These are phyloP conservation scores for Cordyceps pruinosa DNA, from an alignment of 2,329 filamentous ascomycete genomes.

Conservation along the genomic window DNA sequence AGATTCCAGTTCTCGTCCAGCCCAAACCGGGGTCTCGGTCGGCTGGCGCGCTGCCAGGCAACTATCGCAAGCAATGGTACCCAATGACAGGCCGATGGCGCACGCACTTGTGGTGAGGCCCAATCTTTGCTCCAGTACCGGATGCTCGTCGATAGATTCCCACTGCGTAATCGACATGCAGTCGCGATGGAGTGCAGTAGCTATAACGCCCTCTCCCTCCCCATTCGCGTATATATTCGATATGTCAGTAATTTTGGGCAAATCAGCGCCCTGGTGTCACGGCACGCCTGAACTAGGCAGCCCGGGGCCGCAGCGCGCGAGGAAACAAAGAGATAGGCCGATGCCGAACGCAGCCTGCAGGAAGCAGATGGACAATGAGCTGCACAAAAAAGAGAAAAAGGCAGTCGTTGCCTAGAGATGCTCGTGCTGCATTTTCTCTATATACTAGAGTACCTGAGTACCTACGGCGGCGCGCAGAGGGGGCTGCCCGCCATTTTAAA, in stretches of 20 bases:
- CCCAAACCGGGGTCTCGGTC: neutral
- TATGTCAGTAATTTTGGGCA: neutral
- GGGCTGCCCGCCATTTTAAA: neutral
- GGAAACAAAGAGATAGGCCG: neutral
- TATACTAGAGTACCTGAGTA: neutral
- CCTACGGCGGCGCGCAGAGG: neutral
- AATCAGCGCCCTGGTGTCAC: neutral
- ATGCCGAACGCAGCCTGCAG: neutral
- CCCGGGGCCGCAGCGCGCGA: neutral
- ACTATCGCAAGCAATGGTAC: neutral
- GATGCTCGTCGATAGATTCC: neutral
- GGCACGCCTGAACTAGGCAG: neutral
- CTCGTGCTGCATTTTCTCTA: neutral
- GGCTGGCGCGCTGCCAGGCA: neutral
- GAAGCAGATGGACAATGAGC: neutral
- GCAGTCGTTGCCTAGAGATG: neutral
- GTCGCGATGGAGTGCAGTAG: slow-evolving; percentile 2
- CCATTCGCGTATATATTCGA: neutral
- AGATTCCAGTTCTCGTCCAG: neutral
- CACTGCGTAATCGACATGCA: slow-evolving; percentile 9
- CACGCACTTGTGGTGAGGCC: slow-evolving; percentile 6
- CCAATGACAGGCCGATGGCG: slow-evolving; percentile 1
- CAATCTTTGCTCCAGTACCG: slow-evolving; percentile 7
- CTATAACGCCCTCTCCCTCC: neutral
- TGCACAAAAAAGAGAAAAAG: neutral